Base-by-base conservation (phyloP, 345 rosid genomes). In the Gossypium mustelinum region DNA sequence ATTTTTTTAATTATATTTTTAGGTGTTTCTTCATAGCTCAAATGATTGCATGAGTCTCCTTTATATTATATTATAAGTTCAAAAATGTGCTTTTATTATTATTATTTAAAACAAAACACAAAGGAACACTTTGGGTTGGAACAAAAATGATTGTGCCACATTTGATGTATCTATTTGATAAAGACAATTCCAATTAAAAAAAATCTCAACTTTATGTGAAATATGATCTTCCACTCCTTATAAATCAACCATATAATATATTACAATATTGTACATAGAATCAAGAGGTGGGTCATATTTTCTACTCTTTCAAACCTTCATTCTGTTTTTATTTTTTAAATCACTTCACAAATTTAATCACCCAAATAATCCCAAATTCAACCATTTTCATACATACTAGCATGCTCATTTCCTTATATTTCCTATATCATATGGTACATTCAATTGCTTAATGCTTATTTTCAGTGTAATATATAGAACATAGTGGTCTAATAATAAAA, bases 51-150 rank as follows among this genome's bases (percentile, higher is more conserved):
- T 70, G 77, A 60, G 11, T 41, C 34, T 22, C 56, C 9, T 54
- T 16, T 5, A 17, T 51, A 14, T 13, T 58, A 22, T 58, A 58
- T 22, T 58, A 58, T 11, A 25, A 25, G 82, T 81, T 87, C 85
- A 83, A 87, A 87, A 18, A 44, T 78, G 77, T 80, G 77, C 88
- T 87, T 87, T 86, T 81, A 29, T 57, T 25, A 57, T 52, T 44
- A 55, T 58, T 17, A 13, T 69, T 69, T 34, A 47, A 73, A 64
- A 55, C 61, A 82, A n/a, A 34, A 27, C 69, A 74, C 77, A 80
- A 45, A 61, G 61, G 54, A 71, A 44, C 70, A 77, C 79, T 78
- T 78, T 73, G 69, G 71, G 70, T 77, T 77, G 82, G 83, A 79
- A 83, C 84, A 76, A 73, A 80, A 22, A 85, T 86, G 72, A 70